phyloP scores from a whole-genome alignment of 495 filamentous ascomycete species.

The Pyrenula aspistea region DNA sequence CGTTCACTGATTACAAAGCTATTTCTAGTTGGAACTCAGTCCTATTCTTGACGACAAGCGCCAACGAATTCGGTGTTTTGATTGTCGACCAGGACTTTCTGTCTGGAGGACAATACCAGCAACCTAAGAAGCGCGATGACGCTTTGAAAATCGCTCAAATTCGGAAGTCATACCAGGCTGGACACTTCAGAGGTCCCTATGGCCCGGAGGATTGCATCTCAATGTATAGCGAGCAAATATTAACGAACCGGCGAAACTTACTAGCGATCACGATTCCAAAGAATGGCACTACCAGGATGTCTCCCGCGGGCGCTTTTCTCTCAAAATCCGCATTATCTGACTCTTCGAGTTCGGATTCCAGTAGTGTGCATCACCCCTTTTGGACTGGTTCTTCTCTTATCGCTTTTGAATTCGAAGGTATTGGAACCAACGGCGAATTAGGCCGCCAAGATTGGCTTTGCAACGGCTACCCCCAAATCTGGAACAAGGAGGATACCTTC shows the following conservation, averaged over 20 bases:
- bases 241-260: not conserved
- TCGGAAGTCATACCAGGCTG: not conserved
- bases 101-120: not conserved
- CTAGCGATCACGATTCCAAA: not conserved
- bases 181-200: not conserved
- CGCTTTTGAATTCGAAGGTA: not conserved
- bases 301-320: not conserved
- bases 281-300: not conserved
- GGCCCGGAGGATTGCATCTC: not conserved
- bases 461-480: not conserved
- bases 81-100: conserved; percentile 18
- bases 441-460: not conserved
- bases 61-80: conserved; percentile 20
- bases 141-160: not conserved
- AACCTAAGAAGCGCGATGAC: not conserved
- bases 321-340: not conserved
- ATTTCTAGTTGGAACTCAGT: conserved; percentile 17
- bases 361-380: not conserved
- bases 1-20: not conserved
- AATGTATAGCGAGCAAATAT: not conserved
- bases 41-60: conserved; percentile 24
- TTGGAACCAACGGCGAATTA: not conserved
- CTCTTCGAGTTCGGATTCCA: not conserved
- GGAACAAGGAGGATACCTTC: not conserved
- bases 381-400: not conserved